Evolutionary conservation across 257 asterid genomes (phyloP).

Genomic region (Nicotiana tomentosiformis): DNA sequence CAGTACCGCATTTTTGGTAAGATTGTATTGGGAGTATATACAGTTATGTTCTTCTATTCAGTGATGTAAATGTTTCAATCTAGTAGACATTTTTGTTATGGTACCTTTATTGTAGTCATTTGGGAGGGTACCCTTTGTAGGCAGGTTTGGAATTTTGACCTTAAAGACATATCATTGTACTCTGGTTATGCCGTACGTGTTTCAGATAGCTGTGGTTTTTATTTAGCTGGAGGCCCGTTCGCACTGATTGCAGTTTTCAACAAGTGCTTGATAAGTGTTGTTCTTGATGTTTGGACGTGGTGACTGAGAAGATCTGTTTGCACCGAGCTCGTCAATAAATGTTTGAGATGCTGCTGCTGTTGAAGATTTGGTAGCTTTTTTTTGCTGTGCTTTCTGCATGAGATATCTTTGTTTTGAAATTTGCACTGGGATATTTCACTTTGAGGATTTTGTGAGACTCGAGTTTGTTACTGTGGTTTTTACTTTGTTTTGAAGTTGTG

Average conservation of each 20-base stretch:
- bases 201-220: neutral
- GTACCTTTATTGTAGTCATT: neutral
- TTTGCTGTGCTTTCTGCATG: neutral
- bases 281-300: neutral
- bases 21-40: no score
- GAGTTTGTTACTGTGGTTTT: no score
- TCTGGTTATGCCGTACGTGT: neutral
- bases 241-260: neutral
- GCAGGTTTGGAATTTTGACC: neutral
- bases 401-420: no score
- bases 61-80: neutral
- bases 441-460: no score
- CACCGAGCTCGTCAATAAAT: neutral
- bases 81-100: neutral
- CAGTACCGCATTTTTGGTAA: no score
- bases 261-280: neutral
- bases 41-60: neutral
- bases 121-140: neutral
- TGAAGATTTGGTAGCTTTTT: neutral
- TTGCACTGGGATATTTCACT: no score
- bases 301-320: neutral
- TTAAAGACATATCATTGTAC: neutral
- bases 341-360: neutral
- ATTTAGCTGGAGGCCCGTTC: neutral
- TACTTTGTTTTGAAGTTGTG: no score